phyloP scores from a whole-genome alignment of 306 rosid species.

The Pterocarpus santalinus region DNA sequence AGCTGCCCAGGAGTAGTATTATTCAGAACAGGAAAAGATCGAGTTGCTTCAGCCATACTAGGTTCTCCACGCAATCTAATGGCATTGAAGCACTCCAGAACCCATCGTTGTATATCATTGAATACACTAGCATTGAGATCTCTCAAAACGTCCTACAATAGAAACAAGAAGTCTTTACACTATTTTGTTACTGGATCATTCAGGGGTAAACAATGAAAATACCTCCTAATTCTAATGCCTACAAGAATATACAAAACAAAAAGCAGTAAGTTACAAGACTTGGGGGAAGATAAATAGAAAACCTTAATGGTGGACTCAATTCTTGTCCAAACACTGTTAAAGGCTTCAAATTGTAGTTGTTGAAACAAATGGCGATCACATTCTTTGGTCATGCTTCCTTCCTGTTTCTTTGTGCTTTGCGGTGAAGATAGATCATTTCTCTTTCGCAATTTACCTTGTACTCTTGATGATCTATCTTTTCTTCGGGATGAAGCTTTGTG shows the following conservation, averaged over 20 bases:
- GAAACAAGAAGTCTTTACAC: conserved; percentile 19
- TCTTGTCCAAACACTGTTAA: conserved; percentile 70
- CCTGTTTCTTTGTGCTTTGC: conserved; percentile 47
- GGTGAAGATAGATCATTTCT: conserved; percentile 60
- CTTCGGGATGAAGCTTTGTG: conserved; percentile 68
- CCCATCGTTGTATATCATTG: conserved; percentile 73
- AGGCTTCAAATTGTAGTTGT: conserved; percentile 60
- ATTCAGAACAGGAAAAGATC: conserved; percentile 67
- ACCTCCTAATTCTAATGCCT: conserved; percentile 15
- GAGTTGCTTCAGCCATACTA: conserved; percentile 61
- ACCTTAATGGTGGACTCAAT: conserved; percentile 83
- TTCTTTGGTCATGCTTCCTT: conserved; percentile 45
- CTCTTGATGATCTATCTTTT: conserved; percentile 53
- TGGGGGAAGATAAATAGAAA: neutral
- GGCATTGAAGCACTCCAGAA: conserved; percentile 62
- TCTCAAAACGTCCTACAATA: conserved; percentile 71
- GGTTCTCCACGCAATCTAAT: conserved; percentile 59
- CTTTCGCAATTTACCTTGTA: conserved; percentile 53
- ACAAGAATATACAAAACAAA: conserved; percentile 11
- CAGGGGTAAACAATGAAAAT: conserved; percentile 16
- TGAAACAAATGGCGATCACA: conserved; percentile 45
- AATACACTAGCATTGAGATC: conserved; percentile 68
- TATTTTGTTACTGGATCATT: conserved; percentile 25
- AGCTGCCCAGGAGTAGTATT: conserved; percentile 57
- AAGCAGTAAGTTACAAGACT: conserved; percentile 18